Evolutionary conservation across 1,284 basidiomycete genomes (phyloP).

Genomic region (Singerocomus rubriflavus): DNA sequence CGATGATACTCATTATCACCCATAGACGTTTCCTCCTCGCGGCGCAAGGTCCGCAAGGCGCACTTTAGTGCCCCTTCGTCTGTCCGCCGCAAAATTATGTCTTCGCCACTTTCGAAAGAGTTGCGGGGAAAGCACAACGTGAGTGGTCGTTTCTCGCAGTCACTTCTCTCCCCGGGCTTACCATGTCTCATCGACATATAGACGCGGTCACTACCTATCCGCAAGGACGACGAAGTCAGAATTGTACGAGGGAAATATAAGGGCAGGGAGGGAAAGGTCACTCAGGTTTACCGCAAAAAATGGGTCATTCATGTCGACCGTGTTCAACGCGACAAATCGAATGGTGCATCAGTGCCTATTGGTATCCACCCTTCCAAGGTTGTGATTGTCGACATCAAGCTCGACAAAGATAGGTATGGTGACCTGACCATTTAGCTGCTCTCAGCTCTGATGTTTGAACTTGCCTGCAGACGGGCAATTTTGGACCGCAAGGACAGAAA

Average conservation of each 20-base stretch:
- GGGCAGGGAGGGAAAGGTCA: constrained; percentile 97
- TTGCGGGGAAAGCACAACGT: constrained; percentile 92
- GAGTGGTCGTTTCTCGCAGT: constrained; percentile 36
- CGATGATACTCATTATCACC: constrained; percentile 25
- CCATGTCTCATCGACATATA: constrained; percentile 29
- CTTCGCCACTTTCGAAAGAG: constrained; percentile 93
- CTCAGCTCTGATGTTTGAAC: constrained; percentile 8
- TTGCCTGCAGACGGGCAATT: constrained; percentile 61
- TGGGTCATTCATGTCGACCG: constrained; percentile 99
- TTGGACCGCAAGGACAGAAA: constrained; percentile 78
- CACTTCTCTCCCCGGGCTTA: background rate
- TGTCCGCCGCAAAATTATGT: constrained; percentile 97
- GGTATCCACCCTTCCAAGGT: constrained; percentile 98
- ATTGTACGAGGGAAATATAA: constrained; percentile 97
- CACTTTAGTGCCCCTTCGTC: constrained; percentile 94
- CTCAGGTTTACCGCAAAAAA: constrained; percentile 99
- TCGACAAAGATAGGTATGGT: constrained; percentile 80
- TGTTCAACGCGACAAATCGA: constrained; percentile 97
- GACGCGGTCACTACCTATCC: constrained; percentile 91
- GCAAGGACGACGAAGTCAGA: constrained; percentile 98
- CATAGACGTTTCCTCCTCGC: constrained; percentile 80
- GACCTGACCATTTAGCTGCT: background rate
- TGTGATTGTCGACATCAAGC: constrained; percentile 89
- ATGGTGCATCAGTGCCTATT: constrained; percentile 91
- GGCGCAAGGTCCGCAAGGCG: constrained; percentile 96